Base-by-base conservation (phyloP, 169 alveolate species). In the Plasmodium knowlesi region DNA sequence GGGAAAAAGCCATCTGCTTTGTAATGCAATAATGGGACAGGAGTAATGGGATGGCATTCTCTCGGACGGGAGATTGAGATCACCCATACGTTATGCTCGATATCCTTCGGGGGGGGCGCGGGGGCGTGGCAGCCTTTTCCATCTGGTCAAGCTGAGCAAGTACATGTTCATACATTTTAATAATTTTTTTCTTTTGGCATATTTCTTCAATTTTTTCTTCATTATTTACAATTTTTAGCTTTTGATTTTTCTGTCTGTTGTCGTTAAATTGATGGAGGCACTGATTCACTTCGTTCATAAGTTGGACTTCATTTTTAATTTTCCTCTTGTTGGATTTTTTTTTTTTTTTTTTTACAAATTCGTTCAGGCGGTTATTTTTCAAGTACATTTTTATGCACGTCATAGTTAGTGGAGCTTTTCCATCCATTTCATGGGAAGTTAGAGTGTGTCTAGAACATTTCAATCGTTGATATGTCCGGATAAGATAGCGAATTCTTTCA, bases 151-250 rank as follows among this genome's bases (percentile, higher is more conserved):
- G 14, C 32, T 86, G 72, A 22, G 85, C 78, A 22, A 86, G 37
- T 12, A 86, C 70, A 10, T 37, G 37, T 25, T 86, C 93, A 39
- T 86, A 86, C 93, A 86, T 86, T 50, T 86, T 73, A 70, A 86
- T 74, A 22, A 86, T 86, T 54, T 86, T 86, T 30, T 86, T 86
- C 67, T 86, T 86, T 25, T 32, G 22, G 34, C 86, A 86, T 5
- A 86, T 86, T 50, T 86, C 93, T 74, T 86, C 93, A 12, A 86
- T 86, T 86, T 76, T 86, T 2, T 53, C 86, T 34, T 86, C 86
- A 76, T 86, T 76, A 30, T 86, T 76, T 19, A 86, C 41, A 5
- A 43, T 25, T 22, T 86, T 86, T 25, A 53, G 12, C 28, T 86
- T 86, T 43, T 74, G 22, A 86, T 86, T 86, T 86, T 54, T 74